Evolutionary conservation across 2,329 filamentous ascomycete genomes (phyloP), one percentile per base, ranked within the genome.

Genomic region (Sordariomycetes sp.): DNA sequence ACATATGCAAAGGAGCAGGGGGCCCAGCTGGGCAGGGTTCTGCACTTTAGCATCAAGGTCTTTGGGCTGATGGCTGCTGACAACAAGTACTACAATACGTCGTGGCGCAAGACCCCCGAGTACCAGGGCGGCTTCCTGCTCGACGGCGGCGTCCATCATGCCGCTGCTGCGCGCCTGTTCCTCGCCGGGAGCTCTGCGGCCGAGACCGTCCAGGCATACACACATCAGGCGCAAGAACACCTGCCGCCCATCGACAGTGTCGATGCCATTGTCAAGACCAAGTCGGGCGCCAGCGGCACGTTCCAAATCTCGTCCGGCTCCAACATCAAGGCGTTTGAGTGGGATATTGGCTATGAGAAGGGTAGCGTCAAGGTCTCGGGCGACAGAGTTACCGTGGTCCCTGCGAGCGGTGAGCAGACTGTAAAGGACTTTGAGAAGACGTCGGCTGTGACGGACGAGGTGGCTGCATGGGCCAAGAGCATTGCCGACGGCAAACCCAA

Each of bases 71-170:
- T 66, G 49, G 37, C 47, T 26, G 31, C 43, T 36, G 46, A 49
- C 34, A 50, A 63, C 46, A 64, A 66, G 50, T 74, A 66, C 48
- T 67, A 63, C 43, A 59, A 66, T 31, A 75, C 70, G 4, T 42
- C 58, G 18, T 74, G 82, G 84, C 75, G 84, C n/a, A 33, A 79
- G 53, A 68, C 60, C 36, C 82, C 83, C 2, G 64, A 71, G 34
- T 73, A 85, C 50, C 82, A 86, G 55, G 84, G 83, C 35, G 83
- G 84, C 0, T 87, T 86, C 50, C 53, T 87, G 35, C 70, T 88
- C 3, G 83, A 88, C 48, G 81, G 75, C 11, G 83, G 84, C 28
- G 80, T 88, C 18, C 84, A 88, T 54, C 79, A 74, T 39, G 63
- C 78, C 6, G 82, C 82, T 7, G 76, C 59, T 0, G 35, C 79